These are phyloP conservation scores for Aspergillus nidulans DNA, from an alignment of 495 filamentous ascomycete genomes.

Conservation along the genomic window DNA sequence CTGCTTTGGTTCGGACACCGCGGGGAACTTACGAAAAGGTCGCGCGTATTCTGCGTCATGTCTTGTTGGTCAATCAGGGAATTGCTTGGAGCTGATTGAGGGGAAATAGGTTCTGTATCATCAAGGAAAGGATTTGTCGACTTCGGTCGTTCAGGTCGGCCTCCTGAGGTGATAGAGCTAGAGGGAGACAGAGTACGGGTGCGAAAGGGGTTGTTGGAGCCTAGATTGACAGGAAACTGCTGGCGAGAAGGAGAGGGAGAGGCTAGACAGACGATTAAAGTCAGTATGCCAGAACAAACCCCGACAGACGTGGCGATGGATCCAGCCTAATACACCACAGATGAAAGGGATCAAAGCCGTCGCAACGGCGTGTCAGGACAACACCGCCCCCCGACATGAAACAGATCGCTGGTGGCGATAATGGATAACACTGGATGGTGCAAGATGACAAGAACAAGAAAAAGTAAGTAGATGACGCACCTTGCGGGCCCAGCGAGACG, in stretches of 20 bases:
- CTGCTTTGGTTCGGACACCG: neutral
- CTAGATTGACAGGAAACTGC: slow-evolving; percentile 58
- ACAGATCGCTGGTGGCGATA: slow-evolving; percentile 9
- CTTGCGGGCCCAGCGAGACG: slow-evolving; percentile 35
- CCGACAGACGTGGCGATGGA: slow-evolving; percentile 4
- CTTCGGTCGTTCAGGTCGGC: slow-evolving; percentile 59
- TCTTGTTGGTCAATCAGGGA: slow-evolving; percentile 48
- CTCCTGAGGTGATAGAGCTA: slow-evolving; percentile 36
- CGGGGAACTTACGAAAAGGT: slow-evolving; percentile 76
- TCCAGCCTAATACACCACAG: slow-evolving; percentile 12
- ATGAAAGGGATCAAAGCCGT: neutral
- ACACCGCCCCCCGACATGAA: slow-evolving; percentile 16
- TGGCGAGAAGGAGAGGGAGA: slow-evolving; percentile 26
- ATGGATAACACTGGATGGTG: slow-evolving; percentile 7
- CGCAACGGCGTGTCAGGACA: slow-evolving; percentile 9
- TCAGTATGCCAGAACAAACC: slow-evolving; percentile 6
- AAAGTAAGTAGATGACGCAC: slow-evolving; percentile 31
- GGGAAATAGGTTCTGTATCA: slow-evolving; percentile 51
- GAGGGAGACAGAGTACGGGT: slow-evolving; percentile 79
- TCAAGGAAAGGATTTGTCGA: slow-evolving; percentile 94
- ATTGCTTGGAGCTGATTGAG: slow-evolving; percentile 43
- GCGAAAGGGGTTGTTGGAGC: slow-evolving; percentile 98
- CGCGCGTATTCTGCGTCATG: slow-evolving; percentile 63
- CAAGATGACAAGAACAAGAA: slow-evolving; percentile 6
- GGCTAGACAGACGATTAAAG: slow-evolving; percentile 11